Evolutionary conservation across 2,329 filamentous ascomycete genomes (phyloP), one percentile per base, ranked within the genome.

Genomic region (Domatiomyces catenatus): DNA sequence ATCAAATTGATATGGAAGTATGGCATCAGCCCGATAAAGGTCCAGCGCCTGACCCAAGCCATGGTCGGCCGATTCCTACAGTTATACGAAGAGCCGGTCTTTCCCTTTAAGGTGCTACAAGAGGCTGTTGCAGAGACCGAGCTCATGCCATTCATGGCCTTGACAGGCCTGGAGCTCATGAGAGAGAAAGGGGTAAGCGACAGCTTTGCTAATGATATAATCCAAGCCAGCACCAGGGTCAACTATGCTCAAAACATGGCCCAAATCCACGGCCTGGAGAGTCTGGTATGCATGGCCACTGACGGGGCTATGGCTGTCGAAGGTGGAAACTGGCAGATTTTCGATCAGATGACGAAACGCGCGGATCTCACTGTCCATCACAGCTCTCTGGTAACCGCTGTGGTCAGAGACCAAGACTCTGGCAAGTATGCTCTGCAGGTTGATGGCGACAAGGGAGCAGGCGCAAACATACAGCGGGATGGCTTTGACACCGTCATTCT

Each of bases 311-410:
- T 88, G 63, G 73, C 83, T 17, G 76, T 96, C 1, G 67, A 77
- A 12, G 88, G 88, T 5, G 92, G 92, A 1, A 98, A 96, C 65
- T 96, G 89, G 88, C 81, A 79, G 60, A 94, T 98, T 50, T 98
- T 98, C 62, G 75, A 82, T n/a, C 70, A 74, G 44, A 93, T 95
- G 84, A 70, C 90, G 1, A 72, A 76, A 39, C 68, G 71, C 0
- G 83, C 86, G 1, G 69, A 74, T 2, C 80, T 84, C 0, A 66
- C 71, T 0, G 57, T 89, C 4, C 69, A 71, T 42, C 70, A 85
- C 20, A 84, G 89, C 59, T 84, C 83, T 0, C 73, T 77, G 0
- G 83, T 95, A 0, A 71, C 73, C 0, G 70, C 70, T 3, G 77
- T 94, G 47, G 64, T 68, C 1, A 71, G 76, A 49, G 66, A 70